Evolutionary conservation across 371 early-diverging fungal genomes (phyloP).

Genomic region (Choanephora cucurbitarum): DNA sequence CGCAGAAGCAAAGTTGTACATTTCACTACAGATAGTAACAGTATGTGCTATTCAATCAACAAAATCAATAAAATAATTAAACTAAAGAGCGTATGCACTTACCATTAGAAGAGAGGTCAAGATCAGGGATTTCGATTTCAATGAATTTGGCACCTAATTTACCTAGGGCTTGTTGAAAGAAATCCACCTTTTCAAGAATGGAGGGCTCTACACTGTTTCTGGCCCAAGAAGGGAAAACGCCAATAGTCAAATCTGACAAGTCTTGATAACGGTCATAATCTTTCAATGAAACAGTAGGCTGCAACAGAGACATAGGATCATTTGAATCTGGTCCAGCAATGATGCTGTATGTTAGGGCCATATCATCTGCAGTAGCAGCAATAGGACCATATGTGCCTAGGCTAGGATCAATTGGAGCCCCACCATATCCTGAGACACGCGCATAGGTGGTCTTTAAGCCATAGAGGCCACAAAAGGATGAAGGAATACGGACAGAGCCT

Average conservation of each 20-base stretch:
- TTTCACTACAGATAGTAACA: constrained; percentile 67
- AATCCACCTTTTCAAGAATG: constrained; percentile 41
- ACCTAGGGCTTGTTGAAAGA: constrained; percentile 42
- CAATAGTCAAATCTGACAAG: constrained; percentile 34
- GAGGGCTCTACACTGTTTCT: constrained; percentile 34
- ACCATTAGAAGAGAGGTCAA: constrained; percentile 49
- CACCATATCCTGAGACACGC: constrained; percentile 60
- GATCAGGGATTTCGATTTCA: constrained; percentile 66
- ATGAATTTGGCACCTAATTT: constrained; percentile 62
- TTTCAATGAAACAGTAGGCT: constrained; percentile 25
- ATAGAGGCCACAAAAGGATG: constrained; percentile 70
- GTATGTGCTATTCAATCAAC: constrained; percentile 58
- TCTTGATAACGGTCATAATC: constrained; percentile 24
- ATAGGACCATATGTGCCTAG: constrained; percentile 66
- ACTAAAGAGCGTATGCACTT: constrained; percentile 3
- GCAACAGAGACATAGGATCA: constrained; percentile 22
- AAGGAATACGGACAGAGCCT: constrained; percentile 69
- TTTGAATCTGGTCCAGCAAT: constrained; percentile 65
- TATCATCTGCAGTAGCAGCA: constrained; percentile 64
- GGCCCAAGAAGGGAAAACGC: constrained; percentile 28
- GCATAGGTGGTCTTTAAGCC: constrained; percentile 74
- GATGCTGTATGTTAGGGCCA: constrained; percentile 61
- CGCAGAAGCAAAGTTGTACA: constrained; percentile 44
- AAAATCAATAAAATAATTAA: neutral
- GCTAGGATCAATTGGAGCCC: constrained; percentile 49